Evolutionary conservation across 768 basidiomycete genomes (phyloP).

Genomic region (Porpolomopsis calyptriformis): DNA sequence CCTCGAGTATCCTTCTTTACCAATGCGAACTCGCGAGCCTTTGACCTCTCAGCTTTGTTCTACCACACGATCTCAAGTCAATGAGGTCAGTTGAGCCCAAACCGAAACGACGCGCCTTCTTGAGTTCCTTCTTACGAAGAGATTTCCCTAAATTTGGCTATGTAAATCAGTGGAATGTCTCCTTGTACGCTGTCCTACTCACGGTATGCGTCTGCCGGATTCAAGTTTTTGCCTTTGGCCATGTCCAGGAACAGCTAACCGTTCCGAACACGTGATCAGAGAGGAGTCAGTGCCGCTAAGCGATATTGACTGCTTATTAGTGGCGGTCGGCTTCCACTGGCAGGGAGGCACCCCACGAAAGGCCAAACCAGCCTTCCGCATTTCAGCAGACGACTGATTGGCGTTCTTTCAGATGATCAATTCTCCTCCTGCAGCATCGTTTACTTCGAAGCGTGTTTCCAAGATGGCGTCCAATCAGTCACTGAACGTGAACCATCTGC

Average conservation of each 20-base stretch:
- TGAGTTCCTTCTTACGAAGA: slow-evolving; percentile 87
- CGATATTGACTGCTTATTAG: background rate
- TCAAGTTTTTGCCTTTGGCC: slow-evolving; percentile 78
- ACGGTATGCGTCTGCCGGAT: slow-evolving; percentile 94
- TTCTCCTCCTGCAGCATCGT: slow-evolving; percentile 13
- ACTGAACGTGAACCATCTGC: slow-evolving; percentile 65
- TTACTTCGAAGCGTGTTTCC: slow-evolving; percentile 40
- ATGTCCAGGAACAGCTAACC: slow-evolving; percentile 29
- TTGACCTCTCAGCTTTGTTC: slow-evolving; percentile 82
- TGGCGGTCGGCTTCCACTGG: background rate
- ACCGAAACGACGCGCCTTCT: slow-evolving; percentile 53
- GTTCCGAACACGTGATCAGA: background rate
- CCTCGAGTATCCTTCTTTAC: slow-evolving; percentile 92
- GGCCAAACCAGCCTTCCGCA: background rate
- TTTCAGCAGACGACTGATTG: background rate
- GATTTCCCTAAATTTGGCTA: slow-evolving; percentile 59
- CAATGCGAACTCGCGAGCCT: slow-evolving; percentile 77
- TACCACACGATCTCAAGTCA: slow-evolving; percentile 36
- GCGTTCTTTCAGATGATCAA: slow-evolving; percentile 13
- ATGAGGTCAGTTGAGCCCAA: background rate
- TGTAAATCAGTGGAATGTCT: background rate
- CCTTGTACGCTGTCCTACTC: slow-evolving; percentile 21
- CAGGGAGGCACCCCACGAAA: background rate
- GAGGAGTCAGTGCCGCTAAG: background rate
- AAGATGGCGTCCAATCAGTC: slow-evolving; percentile 64